These are phyloP conservation scores for Coniochaeta sp. DNA, from an alignment of 2,329 filamentous ascomycete species.

Conservation along the genomic window DNA sequence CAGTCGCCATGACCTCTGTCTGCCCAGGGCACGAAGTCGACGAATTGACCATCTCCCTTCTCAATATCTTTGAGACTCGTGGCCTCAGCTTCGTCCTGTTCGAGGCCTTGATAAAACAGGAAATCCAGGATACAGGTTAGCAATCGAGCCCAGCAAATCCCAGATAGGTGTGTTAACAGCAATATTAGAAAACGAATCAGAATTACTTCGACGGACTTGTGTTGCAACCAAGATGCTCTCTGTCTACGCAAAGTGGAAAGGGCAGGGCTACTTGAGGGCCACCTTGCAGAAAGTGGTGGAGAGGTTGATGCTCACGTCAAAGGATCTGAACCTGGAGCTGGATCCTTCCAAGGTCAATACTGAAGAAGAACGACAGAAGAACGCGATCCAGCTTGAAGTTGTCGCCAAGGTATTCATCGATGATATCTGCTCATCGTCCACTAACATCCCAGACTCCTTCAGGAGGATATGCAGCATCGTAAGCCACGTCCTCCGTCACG, in stretches of 20 bases:
- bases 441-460: constrained; percentile 56
- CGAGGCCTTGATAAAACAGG: constrained; percentile 60
- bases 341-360: constrained; percentile 56
- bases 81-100: constrained; percentile 57
- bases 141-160: neutral
- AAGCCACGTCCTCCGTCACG: constrained; percentile 17
- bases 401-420: constrained; percentile 67
- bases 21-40: constrained; percentile 64
- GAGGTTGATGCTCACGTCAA: constrained; percentile 57
- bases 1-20: constrained; percentile 56
- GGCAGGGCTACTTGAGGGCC: constrained; percentile 52
- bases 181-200: constrained; percentile 54
- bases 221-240: constrained; percentile 69
- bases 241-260: constrained; percentile 67
- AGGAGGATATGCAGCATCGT: constrained; percentile 62
- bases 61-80: constrained; percentile 64
- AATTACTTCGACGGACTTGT: constrained; percentile 60
- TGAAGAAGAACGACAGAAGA: constrained; percentile 57
- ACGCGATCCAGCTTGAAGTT: constrained; percentile 57
- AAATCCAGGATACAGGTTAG: constrained; percentile 58
- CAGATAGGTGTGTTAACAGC: neutral
- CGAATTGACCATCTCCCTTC: constrained; percentile 58
- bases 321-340: constrained; percentile 61
- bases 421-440: constrained; percentile 58
- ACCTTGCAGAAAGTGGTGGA: constrained; percentile 63